phyloP scores from a whole-genome alignment of 345 rosid species.

The Rhizophora apiculata region DNA sequence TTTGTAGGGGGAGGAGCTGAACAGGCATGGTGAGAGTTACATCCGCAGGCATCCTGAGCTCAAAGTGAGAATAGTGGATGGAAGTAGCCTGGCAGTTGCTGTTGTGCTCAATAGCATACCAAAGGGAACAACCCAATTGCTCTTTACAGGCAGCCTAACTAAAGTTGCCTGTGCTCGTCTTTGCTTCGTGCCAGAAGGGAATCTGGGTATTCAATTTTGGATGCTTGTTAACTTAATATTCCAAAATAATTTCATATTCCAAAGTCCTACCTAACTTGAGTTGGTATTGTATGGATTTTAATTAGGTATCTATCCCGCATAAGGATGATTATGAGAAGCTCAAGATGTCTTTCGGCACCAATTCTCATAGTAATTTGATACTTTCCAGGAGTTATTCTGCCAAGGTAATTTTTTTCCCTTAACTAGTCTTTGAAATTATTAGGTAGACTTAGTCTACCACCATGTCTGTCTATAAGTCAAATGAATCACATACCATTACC shows the following conservation, averaged over 20 bases:
- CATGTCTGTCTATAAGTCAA: too few relatives aligned
- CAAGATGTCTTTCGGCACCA: conserved; percentile 24
- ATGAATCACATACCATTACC: too few relatives aligned
- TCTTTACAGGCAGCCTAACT: conserved; percentile 41
- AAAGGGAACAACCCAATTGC: conserved; percentile 43
- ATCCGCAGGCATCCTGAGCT: conserved; percentile 41
- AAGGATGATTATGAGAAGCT: conserved; percentile 45
- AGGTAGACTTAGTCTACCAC: too few relatives aligned
- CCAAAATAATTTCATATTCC: background rate
- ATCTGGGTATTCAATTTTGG: conserved; percentile 37
- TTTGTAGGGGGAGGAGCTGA: conserved; percentile 50
- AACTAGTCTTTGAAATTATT: background rate
- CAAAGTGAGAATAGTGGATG: conserved; percentile 59
- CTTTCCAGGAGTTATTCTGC: conserved; percentile 29
- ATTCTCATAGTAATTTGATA: conserved; percentile 24
- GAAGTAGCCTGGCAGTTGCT: conserved; percentile 56
- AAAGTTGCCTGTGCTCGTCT: conserved; percentile 51
- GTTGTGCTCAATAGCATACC: conserved; percentile 55
- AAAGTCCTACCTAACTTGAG: too few relatives aligned
- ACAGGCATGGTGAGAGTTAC: conserved; percentile 45
- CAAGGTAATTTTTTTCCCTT: conserved; percentile 33
- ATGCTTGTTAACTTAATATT: background rate
- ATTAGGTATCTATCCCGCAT: conserved; percentile 37
- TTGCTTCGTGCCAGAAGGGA: conserved; percentile 43
- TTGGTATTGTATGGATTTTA: background rate